phyloP scores from a whole-genome alignment of 1,284 basidiomycete genomes.

The Apiotrichum gracile region DNA sequence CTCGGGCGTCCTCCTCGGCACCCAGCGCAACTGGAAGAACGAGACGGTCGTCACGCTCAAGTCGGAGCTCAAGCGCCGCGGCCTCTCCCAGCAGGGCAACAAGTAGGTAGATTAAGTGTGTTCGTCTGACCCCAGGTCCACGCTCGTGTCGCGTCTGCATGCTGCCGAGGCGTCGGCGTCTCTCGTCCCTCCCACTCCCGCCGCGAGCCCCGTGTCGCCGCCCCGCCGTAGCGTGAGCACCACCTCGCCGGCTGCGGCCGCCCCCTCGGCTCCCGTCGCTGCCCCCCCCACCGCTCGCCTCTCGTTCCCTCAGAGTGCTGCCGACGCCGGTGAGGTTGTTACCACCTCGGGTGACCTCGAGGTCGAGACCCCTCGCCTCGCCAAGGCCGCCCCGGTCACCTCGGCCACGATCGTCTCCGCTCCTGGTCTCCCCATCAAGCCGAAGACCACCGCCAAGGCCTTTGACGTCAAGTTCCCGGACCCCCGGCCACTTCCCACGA shows the following conservation, averaged over 20 bases:
- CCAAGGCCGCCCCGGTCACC: neutral
- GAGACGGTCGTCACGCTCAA: slow-evolving; percentile 58
- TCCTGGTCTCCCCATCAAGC: slow-evolving; percentile 33
- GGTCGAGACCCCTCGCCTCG: slow-evolving; percentile 3
- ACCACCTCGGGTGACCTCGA: slow-evolving; percentile 3
- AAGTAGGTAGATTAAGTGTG: slow-evolving; percentile 25
- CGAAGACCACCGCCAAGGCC: neutral
- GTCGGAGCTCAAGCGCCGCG: slow-evolving; percentile 60
- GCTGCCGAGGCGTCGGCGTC: slow-evolving; percentile 34
- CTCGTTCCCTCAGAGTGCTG: neutral
- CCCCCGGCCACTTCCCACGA: slow-evolving; percentile 10
- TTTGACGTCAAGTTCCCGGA: slow-evolving; percentile 20
- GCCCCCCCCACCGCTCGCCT: slow-evolving; percentile 22
- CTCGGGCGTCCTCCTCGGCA: slow-evolving; percentile 61
- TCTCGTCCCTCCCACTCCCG: slow-evolving; percentile 31
- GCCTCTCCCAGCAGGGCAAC: slow-evolving; percentile 57
- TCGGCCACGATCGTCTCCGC: slow-evolving; percentile 25
- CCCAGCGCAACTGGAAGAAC: slow-evolving; percentile 56
- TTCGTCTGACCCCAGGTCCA: slow-evolving; percentile 19
- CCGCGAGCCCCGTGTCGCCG: slow-evolving; percentile 3
- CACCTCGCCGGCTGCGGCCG: slow-evolving; percentile 2
- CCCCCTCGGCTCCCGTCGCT: slow-evolving; percentile 6
- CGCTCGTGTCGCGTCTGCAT: slow-evolving; percentile 30
- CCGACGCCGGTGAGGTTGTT: slow-evolving; percentile 15
- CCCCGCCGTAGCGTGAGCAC: slow-evolving; percentile 1